Base-by-base conservation (phyloP, 305 asterid genomes). In the Withania somnifera region DNA sequence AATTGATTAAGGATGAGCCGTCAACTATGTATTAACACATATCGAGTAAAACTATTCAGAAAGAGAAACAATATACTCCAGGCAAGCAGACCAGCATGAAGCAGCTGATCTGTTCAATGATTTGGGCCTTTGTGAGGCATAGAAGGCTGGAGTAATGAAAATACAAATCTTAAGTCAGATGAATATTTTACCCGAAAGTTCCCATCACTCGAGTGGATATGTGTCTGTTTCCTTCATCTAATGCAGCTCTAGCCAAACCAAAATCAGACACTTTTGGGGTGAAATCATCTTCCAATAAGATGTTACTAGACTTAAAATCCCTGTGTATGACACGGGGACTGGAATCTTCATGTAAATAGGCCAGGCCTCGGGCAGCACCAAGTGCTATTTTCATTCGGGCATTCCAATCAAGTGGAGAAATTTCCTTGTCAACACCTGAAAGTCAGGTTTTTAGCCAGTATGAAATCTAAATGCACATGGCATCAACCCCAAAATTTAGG, bases 141-240 rank as follows among this genome's bases (percentile, higher is more conserved):
- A 42, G 22, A 47, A 26, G 42, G 60, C 26, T 47, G 61, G 42
- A 60, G 24, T 36, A 56, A 79, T 36, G 58, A 79, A 79, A 53
- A 58, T 9, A 57, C 32, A 11, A 78, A 60, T 15, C 13, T 54
- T 79, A 60, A 57, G 17, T 63, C 73, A 15, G 58, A 54, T 34
- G 82, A 38, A 57, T 79, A 79, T 24, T 58, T 58, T 91, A 96
- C 99, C 98, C 98, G 24, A 97, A 97, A 80, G 99, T 97, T 66
- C 99, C 99, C 99, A 96, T 96, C 78, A 96, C 98, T 47, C 96
- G 98, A 6, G 99, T 96, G 3, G 99, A 96, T 78, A 96, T 88
- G 92, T 93, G 99, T 80, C 84, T 86, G 88, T 90, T 89, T 15
- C 86, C 94, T 84, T 90, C 98, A 11, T 94, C 97, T 90, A 92